Conservation (phyloP, 1,284 basidiomycete genomes). For the Sporisorium exsertum region DNA sequence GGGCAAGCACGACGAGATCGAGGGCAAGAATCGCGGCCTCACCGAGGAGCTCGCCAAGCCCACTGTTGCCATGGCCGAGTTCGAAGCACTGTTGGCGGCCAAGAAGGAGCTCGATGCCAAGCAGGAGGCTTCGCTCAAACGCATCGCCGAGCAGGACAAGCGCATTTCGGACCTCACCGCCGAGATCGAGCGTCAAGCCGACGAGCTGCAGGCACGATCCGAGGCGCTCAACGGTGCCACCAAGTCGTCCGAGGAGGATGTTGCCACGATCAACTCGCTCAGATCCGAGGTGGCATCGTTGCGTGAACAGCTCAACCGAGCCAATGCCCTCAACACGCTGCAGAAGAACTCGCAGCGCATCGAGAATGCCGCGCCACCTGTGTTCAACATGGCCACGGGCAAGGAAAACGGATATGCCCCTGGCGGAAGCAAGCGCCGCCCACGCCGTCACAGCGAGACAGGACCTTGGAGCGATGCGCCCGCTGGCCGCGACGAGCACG, state of each 20-base stretch:
- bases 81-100: constrained; percentile 80
- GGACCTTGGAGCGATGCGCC: constrained; percentile 79
- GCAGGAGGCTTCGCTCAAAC: constrained; percentile 80
- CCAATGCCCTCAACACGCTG: constrained; percentile 76
- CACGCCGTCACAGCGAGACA: constrained; percentile 85
- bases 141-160: constrained; percentile 85
- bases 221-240: constrained; percentile 58
- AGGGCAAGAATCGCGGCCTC: constrained; percentile 80
- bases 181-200: constrained; percentile 79
- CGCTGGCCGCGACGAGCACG: constrained; percentile 75
- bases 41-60: constrained; percentile 79
- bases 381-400: constrained; percentile 65
- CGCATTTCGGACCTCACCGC: constrained; percentile 78
- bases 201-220: constrained; percentile 80
- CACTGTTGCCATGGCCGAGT: constrained; percentile 80
- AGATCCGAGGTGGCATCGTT: constrained; percentile 90
- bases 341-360: constrained; percentile 67
- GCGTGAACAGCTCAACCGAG: constrained; percentile 93
- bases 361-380: constrained; percentile 62
- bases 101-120: constrained; percentile 86
- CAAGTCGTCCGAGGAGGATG: constrained; percentile 76
- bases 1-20: constrained; percentile 88
- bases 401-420: constrained; percentile 54
- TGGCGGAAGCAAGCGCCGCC: constrained; percentile 67
- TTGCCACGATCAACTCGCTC: constrained; percentile 84